Base-by-base conservation (phyloP, 225 moss, liverwort and hornwort genomes). In the Straminergon stramineum region DNA sequence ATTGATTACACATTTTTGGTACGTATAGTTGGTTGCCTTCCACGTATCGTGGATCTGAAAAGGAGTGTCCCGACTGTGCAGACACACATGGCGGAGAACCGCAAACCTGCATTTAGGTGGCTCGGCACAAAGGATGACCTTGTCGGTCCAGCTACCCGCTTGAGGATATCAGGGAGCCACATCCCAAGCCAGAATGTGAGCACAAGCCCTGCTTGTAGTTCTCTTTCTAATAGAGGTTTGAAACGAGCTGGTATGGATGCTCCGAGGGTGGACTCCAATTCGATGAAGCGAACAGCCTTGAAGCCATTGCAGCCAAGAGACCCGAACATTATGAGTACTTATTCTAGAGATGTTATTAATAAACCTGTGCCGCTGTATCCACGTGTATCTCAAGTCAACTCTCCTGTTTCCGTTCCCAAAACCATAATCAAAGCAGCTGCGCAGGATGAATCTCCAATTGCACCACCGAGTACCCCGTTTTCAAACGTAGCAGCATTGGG, bases 61-160 rank as follows among this genome's bases (percentile, higher is more conserved):
- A 55, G 26, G 43, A 79, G 35, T 79, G 24, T 58, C 84, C 76
- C 68, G 52, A 69, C 28, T 91, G 65, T 85, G 77, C 97, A 98
- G 98, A 99, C 96, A 61, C 97, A 99, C 87, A 97, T 96, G 93
- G 96, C 94, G 64, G 98, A 97, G 88, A 99, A 95, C 56, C 92
- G 98, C 56, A 99, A 99, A 88, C 98, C 98, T 58, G 98, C 98
- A 23, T 97, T 99, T 91, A 93, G 94, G 88, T 99, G 98, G 98
- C 98, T 99, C 35, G 97, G 98, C 76, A 93, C 96, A 60, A 94
- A 87, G 75, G 91, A 90, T 63, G 95, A 96, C 90, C 95, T 97
- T 91, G 94, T 91, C 85, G 90, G 92, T 73, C 92, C 95, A 86
- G 91, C 91, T 41, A 93, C 94, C 52, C 92, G 94, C 32, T 82